Conservation (phyloP, 2,329 filamentous ascomycete genomes). For the Pyrenophora graminea region DNA sequence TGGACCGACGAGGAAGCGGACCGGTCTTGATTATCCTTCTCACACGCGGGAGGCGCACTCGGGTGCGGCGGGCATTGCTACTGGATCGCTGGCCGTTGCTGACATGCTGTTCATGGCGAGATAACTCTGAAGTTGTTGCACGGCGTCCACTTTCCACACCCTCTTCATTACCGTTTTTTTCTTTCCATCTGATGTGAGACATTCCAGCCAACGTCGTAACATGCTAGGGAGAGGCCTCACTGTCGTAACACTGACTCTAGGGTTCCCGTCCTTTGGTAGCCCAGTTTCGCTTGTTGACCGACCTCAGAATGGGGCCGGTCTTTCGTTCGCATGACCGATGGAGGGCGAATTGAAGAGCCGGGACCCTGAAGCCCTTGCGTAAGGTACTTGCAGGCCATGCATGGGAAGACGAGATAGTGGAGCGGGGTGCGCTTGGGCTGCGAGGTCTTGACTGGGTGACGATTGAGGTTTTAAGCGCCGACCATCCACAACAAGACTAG, state of each 20-base stretch:
- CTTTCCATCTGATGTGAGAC: constrained; percentile 25
- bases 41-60: constrained; percentile 39
- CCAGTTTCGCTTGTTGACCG: constrained; percentile 12
- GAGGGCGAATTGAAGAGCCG: constrained; percentile 34
- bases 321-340: constrained; percentile 44
- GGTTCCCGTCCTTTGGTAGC: constrained; percentile 14
- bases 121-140: constrained; percentile 15
- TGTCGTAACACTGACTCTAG: constrained; percentile 35
- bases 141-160: constrained; percentile 11
- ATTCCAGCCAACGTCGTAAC: constrained; percentile 12
- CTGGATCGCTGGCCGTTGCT: constrained; percentile 23
- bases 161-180: constrained; percentile 1
- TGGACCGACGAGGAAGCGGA: constrained; percentile 28
- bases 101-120: constrained; percentile 9
- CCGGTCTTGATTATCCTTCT: constrained; percentile 23
- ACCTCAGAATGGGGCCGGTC: constrained; percentile 20
- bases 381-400: constrained; percentile 36
- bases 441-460: constrained; percentile 24
- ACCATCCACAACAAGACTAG: constrained; percentile 19
- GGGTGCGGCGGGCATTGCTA: constrained; percentile 40
- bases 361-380: constrained; percentile 20
- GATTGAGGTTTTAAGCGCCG: constrained; percentile 23
- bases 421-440: constrained; percentile 28
- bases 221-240: constrained; percentile 14
- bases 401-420: constrained; percentile 30